phyloP scores from a whole-genome alignment of 225 moss, liverwort and hornwort genomes.

The Bryoerythrophyllum caledonicum region DNA sequence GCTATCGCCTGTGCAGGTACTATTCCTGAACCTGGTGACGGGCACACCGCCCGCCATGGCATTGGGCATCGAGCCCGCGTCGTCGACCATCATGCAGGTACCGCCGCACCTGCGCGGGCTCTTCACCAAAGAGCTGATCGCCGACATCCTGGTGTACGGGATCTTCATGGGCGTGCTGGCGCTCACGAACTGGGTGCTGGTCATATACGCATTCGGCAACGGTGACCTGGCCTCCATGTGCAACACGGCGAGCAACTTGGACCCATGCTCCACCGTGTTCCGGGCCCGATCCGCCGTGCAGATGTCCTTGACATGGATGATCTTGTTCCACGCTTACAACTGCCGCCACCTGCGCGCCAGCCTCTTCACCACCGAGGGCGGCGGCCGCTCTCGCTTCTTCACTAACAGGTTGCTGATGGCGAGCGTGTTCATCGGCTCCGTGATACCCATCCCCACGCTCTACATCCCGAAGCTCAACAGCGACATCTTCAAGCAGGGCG shows the following conservation, averaged over 20 bases:
- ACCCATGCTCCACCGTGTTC: constrained; percentile 37
- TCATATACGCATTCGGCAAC: constrained; percentile 40
- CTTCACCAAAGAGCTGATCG: constrained; percentile 36
- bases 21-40: constrained; percentile 57
- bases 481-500: constrained; percentile 51
- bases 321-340: constrained; percentile 59
- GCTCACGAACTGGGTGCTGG: constrained; percentile 40
- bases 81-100: constrained; percentile 42
- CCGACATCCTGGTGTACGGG: constrained; percentile 38
- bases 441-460: constrained; percentile 45
- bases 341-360: constrained; percentile 47
- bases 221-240: constrained; percentile 33
- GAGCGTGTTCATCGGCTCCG: constrained; percentile 43
- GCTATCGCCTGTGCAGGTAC: constrained; percentile 50
- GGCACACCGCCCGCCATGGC: constrained; percentile 63
- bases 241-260: constrained; percentile 33
- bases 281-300: constrained; percentile 47
- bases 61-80: constrained; percentile 44
- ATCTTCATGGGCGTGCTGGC: constrained; percentile 21
- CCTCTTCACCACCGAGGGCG: constrained; percentile 34
- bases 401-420: constrained; percentile 38
- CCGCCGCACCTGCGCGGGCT: constrained; percentile 41
- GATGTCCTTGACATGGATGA: constrained; percentile 58
- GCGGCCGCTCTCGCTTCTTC: constrained; percentile 32
- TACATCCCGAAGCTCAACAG: constrained; percentile 56